Evolutionary conservation across 805 yeast genomes (phyloP), one percentile per base, ranked within the genome.

Genomic region (Pichia heedii): DNA sequence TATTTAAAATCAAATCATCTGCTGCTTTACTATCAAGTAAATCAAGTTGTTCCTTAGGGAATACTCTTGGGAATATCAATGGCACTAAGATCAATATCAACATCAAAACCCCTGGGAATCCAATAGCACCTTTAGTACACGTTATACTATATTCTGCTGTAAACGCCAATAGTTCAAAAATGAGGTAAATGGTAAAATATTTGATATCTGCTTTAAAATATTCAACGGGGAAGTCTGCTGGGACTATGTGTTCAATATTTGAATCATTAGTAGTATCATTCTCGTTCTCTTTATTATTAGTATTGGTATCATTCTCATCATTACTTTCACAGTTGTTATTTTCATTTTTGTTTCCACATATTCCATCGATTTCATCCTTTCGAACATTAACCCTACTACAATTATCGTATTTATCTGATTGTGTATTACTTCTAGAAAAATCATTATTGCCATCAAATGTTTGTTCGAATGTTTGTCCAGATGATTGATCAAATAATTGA

Each of bases 121-220:
- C 97, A 27, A 90, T 86, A 0, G 97, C 97, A 0, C 93, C 97
- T 47, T 71, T 77, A 0, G 96, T 86, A 56, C 81, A 76, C 0
- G 95, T 84, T 27, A 90, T 87, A 0, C 79, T 93, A 50, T 87
- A 82, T 57, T 94, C 97, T 0, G 77, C 83, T 2, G 74, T 82
- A 41, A 81, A 81, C 0, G 93, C 93, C 19, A 78, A 51, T 4
- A 83, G 58, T 46, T 85, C 79, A 18, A 86, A 63, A 1, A 58
- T 41, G 0, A 83, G 60, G 54, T 81, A 90, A 1, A 77, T 45
- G 29, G 73, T 60, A 18, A 86, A 65, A 72, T 76, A 73, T 52
- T 70, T 74, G 22, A 60, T 9, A 4, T 24, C 22, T 5, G 39
- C 18, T 22, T 37, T 37, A 27, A 33, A 44, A 29, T 44, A 44